Evolutionary conservation across 2,329 filamentous ascomycete species (phyloP).

Genomic region (Fusarium napiforme): DNA sequence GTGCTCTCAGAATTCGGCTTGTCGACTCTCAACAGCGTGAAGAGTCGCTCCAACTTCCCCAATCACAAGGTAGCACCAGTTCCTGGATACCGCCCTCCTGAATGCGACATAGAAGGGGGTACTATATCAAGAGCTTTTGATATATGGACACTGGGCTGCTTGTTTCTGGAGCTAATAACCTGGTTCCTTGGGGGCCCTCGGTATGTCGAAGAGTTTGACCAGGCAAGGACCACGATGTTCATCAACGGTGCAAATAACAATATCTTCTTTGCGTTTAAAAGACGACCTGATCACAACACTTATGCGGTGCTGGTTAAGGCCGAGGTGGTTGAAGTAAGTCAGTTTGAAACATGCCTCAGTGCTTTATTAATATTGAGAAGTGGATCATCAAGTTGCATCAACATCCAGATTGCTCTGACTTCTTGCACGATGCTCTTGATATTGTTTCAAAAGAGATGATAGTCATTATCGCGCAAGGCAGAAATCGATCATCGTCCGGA

Average conservation of each 20-base stretch:
- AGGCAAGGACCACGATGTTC: background rate
- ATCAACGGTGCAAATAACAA: background rate
- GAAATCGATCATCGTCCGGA: background rate
- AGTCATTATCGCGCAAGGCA: background rate
- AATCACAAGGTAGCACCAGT: background rate
- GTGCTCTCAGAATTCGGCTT: background rate
- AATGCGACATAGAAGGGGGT: background rate
- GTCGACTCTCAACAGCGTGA: background rate
- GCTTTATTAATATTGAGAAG: background rate
- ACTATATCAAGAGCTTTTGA: background rate
- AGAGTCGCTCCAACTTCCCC: background rate
- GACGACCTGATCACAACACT: background rate
- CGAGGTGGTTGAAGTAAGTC: background rate
- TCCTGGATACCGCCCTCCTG: background rate
- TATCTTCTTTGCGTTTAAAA: background rate
- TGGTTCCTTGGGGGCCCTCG: background rate
- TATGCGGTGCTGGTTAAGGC: background rate
- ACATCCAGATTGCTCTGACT: background rate
- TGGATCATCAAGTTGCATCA: background rate
- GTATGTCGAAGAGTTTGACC: background rate
- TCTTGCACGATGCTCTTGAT: background rate
- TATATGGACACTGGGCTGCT: background rate
- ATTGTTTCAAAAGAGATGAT: background rate
- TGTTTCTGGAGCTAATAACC: background rate
- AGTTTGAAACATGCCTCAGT: rapidly evolving